Percentiles rank a stretch among this genome's conserved stretches.
phyloP scores from a whole-genome alignment of 108 stramenopile species.

The Fragilaria crotonensis region DNA sequence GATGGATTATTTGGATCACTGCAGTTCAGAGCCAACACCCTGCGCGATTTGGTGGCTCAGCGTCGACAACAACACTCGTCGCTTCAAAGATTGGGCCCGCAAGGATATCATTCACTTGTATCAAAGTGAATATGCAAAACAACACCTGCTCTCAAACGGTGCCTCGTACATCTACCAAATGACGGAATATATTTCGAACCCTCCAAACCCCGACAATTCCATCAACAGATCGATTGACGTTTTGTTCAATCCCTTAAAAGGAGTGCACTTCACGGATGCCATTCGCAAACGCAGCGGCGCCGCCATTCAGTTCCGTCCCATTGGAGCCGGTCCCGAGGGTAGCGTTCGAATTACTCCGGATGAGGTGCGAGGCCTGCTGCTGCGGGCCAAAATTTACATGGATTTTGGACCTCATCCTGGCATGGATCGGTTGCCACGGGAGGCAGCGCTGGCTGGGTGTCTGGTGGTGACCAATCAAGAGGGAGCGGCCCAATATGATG shows the following conservation, averaged over 20 bases:
- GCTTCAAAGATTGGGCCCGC: conserved; percentile 23
- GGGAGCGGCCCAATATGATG: conserved; percentile 36
- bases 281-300: conserved; percentile 13
- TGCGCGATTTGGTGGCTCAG: conserved; percentile 49
- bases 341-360: conserved; percentile 30
- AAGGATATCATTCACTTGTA: conserved; percentile 41
- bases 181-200: conserved; percentile 35
- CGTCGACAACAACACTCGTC: conserved; percentile 39
- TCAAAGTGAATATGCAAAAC: conserved; percentile 40
- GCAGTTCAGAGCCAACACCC: conserved; percentile 12
- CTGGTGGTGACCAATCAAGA: conserved; percentile 40
- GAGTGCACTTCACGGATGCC: conserved; percentile 47
- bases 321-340: conserved; percentile 26
- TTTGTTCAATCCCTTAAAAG: conserved; percentile 44
- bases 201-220: background rate
- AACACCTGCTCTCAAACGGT: conserved; percentile 19
- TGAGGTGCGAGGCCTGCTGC: conserved; percentile 29
- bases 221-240: conserved; percentile 25
- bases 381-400: conserved; percentile 40
- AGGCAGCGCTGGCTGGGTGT: conserved; percentile 42
- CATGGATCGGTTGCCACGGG: conserved; percentile 50
- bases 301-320: conserved; percentile 25
- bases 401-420: conserved; percentile 57
- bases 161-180: conserved; percentile 15
- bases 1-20: conserved; percentile 14